phyloP scores from a whole-genome alignment of 208 protist species.

The Perkinsela sp. region DNA sequence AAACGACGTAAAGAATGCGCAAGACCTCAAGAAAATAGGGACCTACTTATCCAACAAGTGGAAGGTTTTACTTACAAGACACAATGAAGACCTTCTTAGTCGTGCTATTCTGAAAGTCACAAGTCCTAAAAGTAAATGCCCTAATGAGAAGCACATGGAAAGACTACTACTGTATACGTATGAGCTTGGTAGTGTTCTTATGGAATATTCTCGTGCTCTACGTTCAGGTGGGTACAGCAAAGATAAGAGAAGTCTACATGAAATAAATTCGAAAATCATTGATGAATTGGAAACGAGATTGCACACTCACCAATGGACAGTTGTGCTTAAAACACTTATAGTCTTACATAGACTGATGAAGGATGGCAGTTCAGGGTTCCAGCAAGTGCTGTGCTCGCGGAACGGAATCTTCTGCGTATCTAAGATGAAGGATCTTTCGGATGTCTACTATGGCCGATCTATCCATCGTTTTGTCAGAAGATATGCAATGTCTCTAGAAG shows the following conservation, averaged over 20 bases:
- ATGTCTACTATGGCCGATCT: conserved; percentile 10
- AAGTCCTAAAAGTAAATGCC: conserved; percentile 41
- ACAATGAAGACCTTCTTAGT: conserved; percentile 29
- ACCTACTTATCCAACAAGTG: conserved; percentile 52
- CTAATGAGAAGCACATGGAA: conserved; percentile 53
- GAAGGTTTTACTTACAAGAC: conserved; percentile 17
- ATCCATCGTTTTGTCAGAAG: conserved; percentile 3
- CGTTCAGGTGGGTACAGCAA: conserved; percentile 4
- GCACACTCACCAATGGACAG: conserved; percentile 47
- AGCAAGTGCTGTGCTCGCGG: conserved; percentile 15
- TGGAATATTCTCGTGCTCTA: neutral
- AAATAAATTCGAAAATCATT: conserved; percentile 24
- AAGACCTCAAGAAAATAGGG: conserved; percentile 22
- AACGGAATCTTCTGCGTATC: conserved; percentile 13
- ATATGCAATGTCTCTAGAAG: conserved; percentile 5
- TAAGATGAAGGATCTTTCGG: conserved; percentile 19
- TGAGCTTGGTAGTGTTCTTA: conserved; percentile 7
- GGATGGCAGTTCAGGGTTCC: conserved; percentile 22
- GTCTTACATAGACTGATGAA: conserved; percentile 26
- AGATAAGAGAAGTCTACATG: conserved; percentile 3
- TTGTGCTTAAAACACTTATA: conserved; percentile 41
- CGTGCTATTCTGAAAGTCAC: conserved; percentile 40
- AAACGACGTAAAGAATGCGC: neutral
- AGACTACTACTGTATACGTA: conserved; percentile 24
- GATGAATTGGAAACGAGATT: conserved; percentile 25